Evolutionary conservation across 75 land plant genomes (phyloP).

Genomic region (Cryptomeria japonica): DNA sequence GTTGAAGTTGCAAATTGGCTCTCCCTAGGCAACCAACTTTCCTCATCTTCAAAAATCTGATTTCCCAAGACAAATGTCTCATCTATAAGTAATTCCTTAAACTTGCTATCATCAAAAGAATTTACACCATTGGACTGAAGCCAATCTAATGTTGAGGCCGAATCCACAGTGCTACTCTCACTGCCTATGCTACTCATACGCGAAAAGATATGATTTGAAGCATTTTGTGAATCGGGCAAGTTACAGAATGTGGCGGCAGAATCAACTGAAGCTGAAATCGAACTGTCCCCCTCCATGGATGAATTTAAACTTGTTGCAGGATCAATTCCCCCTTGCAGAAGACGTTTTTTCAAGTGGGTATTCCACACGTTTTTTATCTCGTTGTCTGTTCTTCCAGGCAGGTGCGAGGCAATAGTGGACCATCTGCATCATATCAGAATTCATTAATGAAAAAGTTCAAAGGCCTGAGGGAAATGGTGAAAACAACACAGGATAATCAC

Average conservation of each 20-base stretch:
- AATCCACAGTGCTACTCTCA: neutral
- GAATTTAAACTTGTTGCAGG: neutral
- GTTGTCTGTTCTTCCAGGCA: constrained; percentile 1
- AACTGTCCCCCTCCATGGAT: neutral
- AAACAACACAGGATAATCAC: neutral
- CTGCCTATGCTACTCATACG: neutral
- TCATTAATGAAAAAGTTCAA: too few species aligned
- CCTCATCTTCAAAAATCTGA: neutral
- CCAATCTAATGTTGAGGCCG: too few species aligned
- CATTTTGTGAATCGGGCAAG: neutral
- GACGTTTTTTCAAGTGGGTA: neutral
- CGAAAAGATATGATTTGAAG: neutral
- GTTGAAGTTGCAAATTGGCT: neutral
- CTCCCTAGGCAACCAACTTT: neutral
- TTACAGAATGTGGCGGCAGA: neutral
- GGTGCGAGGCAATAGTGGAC: neutral
- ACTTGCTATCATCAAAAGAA: neutral
- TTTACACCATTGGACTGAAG: neutral
- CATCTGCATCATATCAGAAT: neutral
- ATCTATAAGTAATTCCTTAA: neutral
- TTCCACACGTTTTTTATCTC: neutral
- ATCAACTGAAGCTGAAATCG: neutral
- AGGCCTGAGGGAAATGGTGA: neutral
- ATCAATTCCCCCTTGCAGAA: neutral
- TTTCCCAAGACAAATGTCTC: neutral